These are phyloP conservation scores for Colletotrichum sansevieriae DNA, from an alignment of 2,329 filamentous ascomycete species.

Conservation along the genomic window DNA sequence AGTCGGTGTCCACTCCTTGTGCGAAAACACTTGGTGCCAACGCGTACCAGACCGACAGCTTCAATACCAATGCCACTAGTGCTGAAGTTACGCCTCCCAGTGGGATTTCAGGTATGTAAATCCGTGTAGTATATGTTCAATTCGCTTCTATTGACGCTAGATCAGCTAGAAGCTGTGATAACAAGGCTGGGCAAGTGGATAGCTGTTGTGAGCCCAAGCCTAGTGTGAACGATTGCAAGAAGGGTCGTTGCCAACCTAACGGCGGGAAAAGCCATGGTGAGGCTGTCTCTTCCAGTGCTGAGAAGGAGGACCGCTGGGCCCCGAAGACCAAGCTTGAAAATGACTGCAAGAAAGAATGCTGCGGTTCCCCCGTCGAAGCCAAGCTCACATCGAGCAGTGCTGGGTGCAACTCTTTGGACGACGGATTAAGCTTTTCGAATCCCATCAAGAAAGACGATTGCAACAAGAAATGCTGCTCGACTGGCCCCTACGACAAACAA, in stretches of 20 bases:
- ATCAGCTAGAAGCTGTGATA: background rate
- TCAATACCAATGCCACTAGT: background rate
- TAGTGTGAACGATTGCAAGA: conserved; percentile 5
- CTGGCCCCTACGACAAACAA: background rate
- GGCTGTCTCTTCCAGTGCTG: background rate
- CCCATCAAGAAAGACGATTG: conserved; percentile 1
- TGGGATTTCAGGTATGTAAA: no score
- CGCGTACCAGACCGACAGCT: no score
- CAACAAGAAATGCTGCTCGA: conserved; percentile 23
- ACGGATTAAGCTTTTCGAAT: background rate
- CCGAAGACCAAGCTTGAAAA: background rate
- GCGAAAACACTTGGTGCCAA: no score
- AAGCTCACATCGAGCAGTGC: background rate
- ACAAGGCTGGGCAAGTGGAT: background rate
- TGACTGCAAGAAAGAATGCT: background rate
- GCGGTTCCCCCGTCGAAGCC: background rate
- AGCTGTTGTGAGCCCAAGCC: background rate
- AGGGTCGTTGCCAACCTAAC: conserved; percentile 12
- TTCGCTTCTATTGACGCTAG: background rate
- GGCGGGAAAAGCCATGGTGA: no score
- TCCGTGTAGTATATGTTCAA: no score
- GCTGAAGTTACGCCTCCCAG: background rate
- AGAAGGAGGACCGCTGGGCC: background rate
- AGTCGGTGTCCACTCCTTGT: no score
- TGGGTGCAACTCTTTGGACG: background rate